Evolutionary conservation across 176 grass and related monocot species (phyloP).

Genomic region (Lolium multiflorum): DNA sequence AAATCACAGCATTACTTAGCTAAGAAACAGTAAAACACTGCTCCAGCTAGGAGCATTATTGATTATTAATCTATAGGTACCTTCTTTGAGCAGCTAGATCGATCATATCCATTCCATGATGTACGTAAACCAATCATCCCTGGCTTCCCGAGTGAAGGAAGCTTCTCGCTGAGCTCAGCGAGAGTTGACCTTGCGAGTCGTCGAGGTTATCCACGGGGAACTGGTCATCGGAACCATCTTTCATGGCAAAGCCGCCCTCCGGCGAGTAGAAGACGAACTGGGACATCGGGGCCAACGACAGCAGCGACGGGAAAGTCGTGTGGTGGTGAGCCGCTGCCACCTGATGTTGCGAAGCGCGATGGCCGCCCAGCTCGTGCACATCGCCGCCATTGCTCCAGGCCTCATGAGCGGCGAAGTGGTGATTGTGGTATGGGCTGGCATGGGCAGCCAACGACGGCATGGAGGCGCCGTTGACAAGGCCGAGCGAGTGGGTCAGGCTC

Average conservation of each 20-base stretch:
- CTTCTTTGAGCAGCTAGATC: slow-evolving; percentile 43
- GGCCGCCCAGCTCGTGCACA: slow-evolving; percentile 46
- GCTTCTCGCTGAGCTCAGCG: slow-evolving; percentile 61
- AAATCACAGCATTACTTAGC: slow-evolving; percentile 31
- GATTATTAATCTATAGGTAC: slow-evolving; percentile 39
- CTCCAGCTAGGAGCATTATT: slow-evolving; percentile 37
- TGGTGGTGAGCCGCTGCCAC: slow-evolving; percentile 40
- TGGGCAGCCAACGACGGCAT: slow-evolving; percentile 51
- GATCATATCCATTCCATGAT: slow-evolving; percentile 4
- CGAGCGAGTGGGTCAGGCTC: slow-evolving; percentile 43
- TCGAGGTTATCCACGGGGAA: slow-evolving; percentile 62
- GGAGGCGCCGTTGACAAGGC: slow-evolving; percentile 32
- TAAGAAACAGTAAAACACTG: slow-evolving; percentile 32
- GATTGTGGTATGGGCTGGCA: slow-evolving; percentile 33
- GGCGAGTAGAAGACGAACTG: slow-evolving; percentile 73
- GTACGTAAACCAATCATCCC: slow-evolving; percentile 8
- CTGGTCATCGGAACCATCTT: slow-evolving; percentile 51
- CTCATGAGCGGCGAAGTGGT: slow-evolving; percentile 36
- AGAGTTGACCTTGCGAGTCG: slow-evolving; percentile 58
- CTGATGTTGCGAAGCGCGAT: slow-evolving; percentile 21
- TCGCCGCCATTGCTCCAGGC: slow-evolving; percentile 32
- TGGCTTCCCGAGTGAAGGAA: slow-evolving; percentile 65
- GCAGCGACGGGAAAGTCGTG: slow-evolving; percentile 58
- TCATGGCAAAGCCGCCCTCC: slow-evolving; percentile 57
- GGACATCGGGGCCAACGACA: slow-evolving; percentile 68